A percentile compares a stretch with the other conserved stretches of the same genome.
Conservation (phyloP, 1,284 basidiomycete species). For the Garcileccinum viscosum region DNA sequence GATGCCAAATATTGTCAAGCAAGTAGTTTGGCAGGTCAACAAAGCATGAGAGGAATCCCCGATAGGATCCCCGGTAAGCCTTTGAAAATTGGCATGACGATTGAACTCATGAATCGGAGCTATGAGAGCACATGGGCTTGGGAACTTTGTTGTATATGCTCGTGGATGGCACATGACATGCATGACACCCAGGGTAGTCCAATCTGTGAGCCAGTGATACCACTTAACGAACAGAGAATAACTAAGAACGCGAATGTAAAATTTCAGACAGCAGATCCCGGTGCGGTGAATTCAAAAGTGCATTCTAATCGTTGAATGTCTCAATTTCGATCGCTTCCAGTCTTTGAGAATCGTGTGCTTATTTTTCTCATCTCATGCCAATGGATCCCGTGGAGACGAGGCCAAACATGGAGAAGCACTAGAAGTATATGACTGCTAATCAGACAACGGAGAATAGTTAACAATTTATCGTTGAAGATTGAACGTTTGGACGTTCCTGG, state of each 20-base stretch:
- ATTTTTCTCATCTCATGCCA: background rate
- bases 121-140: background rate
- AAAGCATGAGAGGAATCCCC: background rate
- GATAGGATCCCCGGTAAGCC: background rate
- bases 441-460: background rate
- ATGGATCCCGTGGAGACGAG: background rate
- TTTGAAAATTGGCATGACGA: background rate
- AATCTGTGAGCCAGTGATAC: background rate
- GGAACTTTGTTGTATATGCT: background rate
- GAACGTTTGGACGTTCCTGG: background rate
- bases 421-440: background rate
- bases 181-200: background rate
- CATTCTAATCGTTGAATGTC: background rate
- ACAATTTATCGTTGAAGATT: background rate
- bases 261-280: background rate
- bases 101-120: no score
- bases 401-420: background rate
- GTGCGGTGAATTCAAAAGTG: slow-evolving; percentile 11
- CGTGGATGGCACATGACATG: background rate
- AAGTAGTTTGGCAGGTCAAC: no score
- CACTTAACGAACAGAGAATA: background rate
- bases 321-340: background rate
- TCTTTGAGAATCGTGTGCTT: background rate
- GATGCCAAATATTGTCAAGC: no score
- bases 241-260: background rate